These are phyloP conservation scores for Rhodotorula paludigena DNA, from an alignment of 768 basidiomycete genomes.

Conservation along the genomic window DNA sequence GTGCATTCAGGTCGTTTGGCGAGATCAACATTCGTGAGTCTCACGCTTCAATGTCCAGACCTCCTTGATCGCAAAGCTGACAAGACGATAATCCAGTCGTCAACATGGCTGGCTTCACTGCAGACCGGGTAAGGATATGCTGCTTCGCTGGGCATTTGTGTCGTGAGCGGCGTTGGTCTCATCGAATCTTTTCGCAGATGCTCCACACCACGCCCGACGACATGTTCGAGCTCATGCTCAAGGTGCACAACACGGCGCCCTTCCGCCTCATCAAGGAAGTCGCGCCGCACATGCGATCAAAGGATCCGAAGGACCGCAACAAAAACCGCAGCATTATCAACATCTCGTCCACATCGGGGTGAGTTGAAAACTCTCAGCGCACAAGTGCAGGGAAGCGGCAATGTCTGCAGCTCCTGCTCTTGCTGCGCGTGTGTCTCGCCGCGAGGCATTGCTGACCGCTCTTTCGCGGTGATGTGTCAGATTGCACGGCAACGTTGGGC, in stretches of 20 bases:
- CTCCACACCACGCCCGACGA: slow-evolving; percentile 66
- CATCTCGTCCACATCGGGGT: slow-evolving; percentile 61
- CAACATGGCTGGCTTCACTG: slow-evolving; percentile 8
- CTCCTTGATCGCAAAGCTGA: background rate
- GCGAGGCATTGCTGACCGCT: too few species aligned
- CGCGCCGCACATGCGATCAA: slow-evolving; percentile 77
- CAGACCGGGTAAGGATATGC: slow-evolving; percentile 3
- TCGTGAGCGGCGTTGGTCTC: too few species aligned
- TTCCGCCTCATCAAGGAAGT: slow-evolving; percentile 79
- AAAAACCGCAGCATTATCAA: slow-evolving; percentile 64
- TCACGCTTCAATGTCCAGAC: slow-evolving; percentile 48
- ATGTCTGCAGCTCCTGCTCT: too few species aligned
- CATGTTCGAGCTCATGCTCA: slow-evolving; percentile 71
- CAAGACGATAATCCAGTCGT: background rate
- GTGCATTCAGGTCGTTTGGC: slow-evolving; percentile 60
- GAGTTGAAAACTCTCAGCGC: too few species aligned
- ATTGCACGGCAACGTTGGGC: slow-evolving; percentile 80
- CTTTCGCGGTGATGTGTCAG: too few species aligned
- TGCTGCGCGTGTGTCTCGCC: too few species aligned
- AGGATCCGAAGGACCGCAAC: slow-evolving; percentile 59
- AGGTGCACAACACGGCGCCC: slow-evolving; percentile 78
- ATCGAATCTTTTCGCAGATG: slow-evolving; percentile 72
- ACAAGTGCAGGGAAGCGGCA: too few species aligned
- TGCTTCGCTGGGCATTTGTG: too few species aligned
- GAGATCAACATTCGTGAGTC: slow-evolving; percentile 66